Percentiles rank a stretch among this genome's conserved stretches.
These are phyloP conservation scores for Zymoseptoria pseudotritici DNA, from an alignment of 2,329 filamentous ascomycete species.

Conservation along the genomic window DNA sequence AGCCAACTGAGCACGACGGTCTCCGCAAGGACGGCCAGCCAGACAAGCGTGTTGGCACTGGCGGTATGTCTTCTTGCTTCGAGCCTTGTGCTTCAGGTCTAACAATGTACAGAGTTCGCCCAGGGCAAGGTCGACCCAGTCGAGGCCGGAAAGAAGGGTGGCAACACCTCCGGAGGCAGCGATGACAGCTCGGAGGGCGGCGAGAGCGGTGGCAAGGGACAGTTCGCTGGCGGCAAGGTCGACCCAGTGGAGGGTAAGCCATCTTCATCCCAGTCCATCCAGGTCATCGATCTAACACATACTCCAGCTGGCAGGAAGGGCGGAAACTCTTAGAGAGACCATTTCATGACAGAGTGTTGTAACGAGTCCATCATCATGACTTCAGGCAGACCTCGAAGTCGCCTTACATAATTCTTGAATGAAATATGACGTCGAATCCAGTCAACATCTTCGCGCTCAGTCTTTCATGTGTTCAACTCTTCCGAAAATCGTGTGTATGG, in stretches of 20 bases:
- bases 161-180: conserved; percentile 20
- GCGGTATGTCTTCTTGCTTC: conserved; percentile 12
- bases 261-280: not conserved
- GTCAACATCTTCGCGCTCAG: not conserved
- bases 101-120: conserved; percentile 29
- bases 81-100: not conserved
- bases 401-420: not conserved
- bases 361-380: not conserved
- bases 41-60: conserved; percentile 36
- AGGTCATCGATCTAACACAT: not conserved
- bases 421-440: not conserved
- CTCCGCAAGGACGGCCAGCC: conserved; percentile 37
- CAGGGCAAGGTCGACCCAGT: conserved; percentile 36
- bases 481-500: not conserved
- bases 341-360: not conserved
- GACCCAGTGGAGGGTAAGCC: conserved; percentile 1
- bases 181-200: conserved; percentile 7
- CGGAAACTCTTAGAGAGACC: conserved; percentile 5
- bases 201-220: conserved; percentile 18
- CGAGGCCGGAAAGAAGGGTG: conserved; percentile 36
- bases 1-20: conserved; percentile 36
- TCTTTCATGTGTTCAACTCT: not conserved
- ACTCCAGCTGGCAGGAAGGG: conserved; percentile 9
- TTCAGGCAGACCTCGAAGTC: not conserved
- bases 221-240: conserved; percentile 17